Conservation (phyloP, 2,329 filamentous ascomycete genomes). For the Paracoccidioides lutzii region DNA sequence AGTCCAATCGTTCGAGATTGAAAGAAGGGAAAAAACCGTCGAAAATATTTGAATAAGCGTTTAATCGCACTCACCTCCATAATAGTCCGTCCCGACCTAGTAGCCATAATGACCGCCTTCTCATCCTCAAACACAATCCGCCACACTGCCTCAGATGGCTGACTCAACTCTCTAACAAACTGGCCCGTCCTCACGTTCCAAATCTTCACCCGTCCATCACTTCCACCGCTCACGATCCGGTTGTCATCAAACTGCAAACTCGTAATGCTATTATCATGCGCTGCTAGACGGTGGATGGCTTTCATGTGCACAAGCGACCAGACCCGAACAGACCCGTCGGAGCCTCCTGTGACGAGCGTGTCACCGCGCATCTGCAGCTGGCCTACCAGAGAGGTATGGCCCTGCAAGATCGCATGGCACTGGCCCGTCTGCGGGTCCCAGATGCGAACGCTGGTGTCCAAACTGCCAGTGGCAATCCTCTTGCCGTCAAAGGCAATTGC, state of each 20-base stretch:
- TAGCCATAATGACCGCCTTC: constrained; percentile 91
- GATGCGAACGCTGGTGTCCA: constrained; percentile 92
- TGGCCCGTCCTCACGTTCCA: constrained; percentile 92
- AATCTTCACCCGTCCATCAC: constrained; percentile 94
- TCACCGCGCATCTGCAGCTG: constrained; percentile 93
- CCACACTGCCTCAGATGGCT: constrained; percentile 91
- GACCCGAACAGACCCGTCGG: constrained; percentile 87
- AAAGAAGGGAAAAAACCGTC: background rate
- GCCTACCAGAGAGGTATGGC: constrained; percentile 91
- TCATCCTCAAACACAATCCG: constrained; percentile 96
- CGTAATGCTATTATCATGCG: constrained; percentile 96
- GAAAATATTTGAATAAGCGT: too few species aligned
- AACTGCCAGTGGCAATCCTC: constrained; percentile 82
- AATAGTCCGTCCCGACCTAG: constrained; percentile 70
- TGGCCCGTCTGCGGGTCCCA: constrained; percentile 86
- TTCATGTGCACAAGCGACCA: constrained; percentile 88
- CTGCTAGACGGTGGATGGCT: constrained; percentile 85
- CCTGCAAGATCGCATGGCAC: constrained; percentile 84
- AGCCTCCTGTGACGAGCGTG: constrained; percentile 89
- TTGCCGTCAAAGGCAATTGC: constrained; percentile 94
- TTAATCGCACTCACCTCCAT: constrained; percentile 61
- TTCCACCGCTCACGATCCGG: constrained; percentile 87
- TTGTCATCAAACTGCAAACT: constrained; percentile 95
- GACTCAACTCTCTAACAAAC: constrained; percentile 78
- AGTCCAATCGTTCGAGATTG: constrained; percentile 4